Evolutionary conservation across 148 eudicot species (phyloP), one percentile per base, ranked within the genome.

Genomic region (Camellia sinensis): DNA sequence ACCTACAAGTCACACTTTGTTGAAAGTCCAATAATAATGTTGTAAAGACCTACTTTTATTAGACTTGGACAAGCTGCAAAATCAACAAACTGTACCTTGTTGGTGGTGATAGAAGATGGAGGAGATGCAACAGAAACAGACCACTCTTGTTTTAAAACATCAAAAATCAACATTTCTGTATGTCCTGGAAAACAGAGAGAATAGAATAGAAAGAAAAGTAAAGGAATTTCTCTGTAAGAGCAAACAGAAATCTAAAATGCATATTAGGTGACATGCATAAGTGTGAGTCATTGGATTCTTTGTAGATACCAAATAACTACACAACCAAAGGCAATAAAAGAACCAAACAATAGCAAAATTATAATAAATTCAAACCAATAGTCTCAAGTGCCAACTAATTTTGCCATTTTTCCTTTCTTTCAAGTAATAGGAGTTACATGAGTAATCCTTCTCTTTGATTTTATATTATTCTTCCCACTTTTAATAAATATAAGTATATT

Each of bases 141-240:
- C 97, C 97, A 95, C 76, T 92, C 94, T 4, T 81, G 86, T 82
- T 92, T 95, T 40, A 95, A 62, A 48, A 93, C 87, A 86, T 95
- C 98, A 89, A 87, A 92, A 67, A 88, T 84, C 71, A 93, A 80
- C 60, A 90, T 95, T 87, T 95, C 97, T 11, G 87, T 82, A 85
- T 91, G 97, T 82, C 98, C 98, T 95, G 89, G 18, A 80, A 63
- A 84, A 63, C 13, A 50, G 60, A 78, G 63, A 54, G 17, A 41
- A 57, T 1, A 50, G 2, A 15, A 67, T 17, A 56, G 4, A 70
- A 7, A 18, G 72, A 67, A 18, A 64, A 18, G 22, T 72, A 0
- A 73, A 18, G 21, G 59, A 7, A 29, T 65, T 18, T 11, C 13
- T 21, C 3, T 5, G 18, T 13, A 54, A 40, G 59, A 3, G 61